A percentile compares a stretch with the other conserved stretches of the same genome.
phyloP scores from a whole-genome alignment of 495 filamentous ascomycete genomes.

The Penicillium argentinense region DNA sequence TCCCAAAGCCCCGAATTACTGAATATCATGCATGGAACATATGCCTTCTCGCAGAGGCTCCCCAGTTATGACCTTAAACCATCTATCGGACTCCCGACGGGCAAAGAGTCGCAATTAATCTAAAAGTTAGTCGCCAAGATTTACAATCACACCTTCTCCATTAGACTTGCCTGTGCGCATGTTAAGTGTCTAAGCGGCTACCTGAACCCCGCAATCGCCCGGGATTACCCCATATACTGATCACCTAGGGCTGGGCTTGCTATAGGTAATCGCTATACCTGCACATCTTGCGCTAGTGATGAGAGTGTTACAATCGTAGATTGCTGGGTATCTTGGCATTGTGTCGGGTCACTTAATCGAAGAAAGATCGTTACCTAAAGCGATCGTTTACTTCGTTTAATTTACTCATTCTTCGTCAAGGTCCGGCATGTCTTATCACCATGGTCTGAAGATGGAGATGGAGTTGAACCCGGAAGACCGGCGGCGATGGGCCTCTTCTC shows the following conservation, averaged over 20 bases:
- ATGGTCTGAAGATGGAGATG: constrained; percentile 6
- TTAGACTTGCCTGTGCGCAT: not conserved
- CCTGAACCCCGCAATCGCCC: not conserved
- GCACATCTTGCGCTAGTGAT: constrained; percentile 5
- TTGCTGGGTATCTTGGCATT: not conserved
- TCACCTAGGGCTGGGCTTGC: constrained; percentile 4
- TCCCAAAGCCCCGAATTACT: constrained; percentile 2
- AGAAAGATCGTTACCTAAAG: constrained; percentile 1
- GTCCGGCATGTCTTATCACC: constrained; percentile 5
- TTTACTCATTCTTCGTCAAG: constrained; percentile 8
- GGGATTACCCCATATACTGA: not conserved
- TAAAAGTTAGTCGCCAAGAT: constrained; percentile 6
- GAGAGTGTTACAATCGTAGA: not conserved
- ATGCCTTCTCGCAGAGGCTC: not conserved
- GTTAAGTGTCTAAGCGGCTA: constrained; percentile 5
- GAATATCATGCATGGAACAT: not conserved
- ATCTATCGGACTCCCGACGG: constrained; percentile 15
- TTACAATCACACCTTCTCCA: constrained; percentile 5
- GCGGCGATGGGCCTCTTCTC: constrained; percentile 8
- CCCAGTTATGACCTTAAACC: not conserved
- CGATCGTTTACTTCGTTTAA: not conserved
- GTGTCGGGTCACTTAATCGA: not conserved
- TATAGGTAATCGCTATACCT: constrained; percentile 8
- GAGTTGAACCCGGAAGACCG: constrained; percentile 8
- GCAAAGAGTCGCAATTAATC: constrained; percentile 6